These are phyloP conservation scores for Colletotrichum theobromicola DNA, from an alignment of 2,329 filamentous ascomycete species.

Conservation along the genomic window DNA sequence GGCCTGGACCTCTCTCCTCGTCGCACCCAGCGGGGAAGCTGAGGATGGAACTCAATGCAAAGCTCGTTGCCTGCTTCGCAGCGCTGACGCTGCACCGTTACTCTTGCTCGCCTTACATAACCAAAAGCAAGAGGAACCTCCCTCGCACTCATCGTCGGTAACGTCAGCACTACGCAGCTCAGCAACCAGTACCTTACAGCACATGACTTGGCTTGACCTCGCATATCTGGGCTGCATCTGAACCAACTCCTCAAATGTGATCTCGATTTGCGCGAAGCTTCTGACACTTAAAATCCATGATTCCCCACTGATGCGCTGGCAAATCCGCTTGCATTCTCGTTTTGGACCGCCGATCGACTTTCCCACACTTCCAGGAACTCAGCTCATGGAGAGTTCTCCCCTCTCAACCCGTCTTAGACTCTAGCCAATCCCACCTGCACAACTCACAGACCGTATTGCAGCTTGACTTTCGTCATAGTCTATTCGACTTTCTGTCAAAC, in stretches of 20 bases:
- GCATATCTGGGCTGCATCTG: not conserved
- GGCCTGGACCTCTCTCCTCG: not conserved
- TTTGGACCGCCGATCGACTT: not conserved
- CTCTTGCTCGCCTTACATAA: not conserved
- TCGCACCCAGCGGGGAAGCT: not conserved
- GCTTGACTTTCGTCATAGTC: not conserved
- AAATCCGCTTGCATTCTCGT: not conserved
- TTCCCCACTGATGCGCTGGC: constrained; percentile 14
- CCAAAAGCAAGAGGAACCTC: not conserved
- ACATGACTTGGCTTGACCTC: not conserved
- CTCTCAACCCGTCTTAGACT: not conserved
- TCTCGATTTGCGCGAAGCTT: constrained; percentile 3
- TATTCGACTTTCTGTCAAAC: not conserved
- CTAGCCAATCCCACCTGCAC: not conserved
- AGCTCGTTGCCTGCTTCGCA: not conserved
- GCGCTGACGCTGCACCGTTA: not conserved
- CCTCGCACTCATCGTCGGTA: not conserved
- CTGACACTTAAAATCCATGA: not conserved
- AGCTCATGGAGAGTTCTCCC: not conserved
- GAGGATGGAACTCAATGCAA: not conserved
- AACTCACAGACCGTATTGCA: not conserved
- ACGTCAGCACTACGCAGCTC: not conserved
- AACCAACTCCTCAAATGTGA: not conserved
- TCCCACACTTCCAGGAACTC: not conserved
- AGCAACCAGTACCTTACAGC: not conserved